A percentile compares a stretch with the other conserved stretches of the same genome.
These are phyloP conservation scores for Hypocreales sp. DNA, from an alignment of 2,329 filamentous ascomycete species.

Conservation along the genomic window DNA sequence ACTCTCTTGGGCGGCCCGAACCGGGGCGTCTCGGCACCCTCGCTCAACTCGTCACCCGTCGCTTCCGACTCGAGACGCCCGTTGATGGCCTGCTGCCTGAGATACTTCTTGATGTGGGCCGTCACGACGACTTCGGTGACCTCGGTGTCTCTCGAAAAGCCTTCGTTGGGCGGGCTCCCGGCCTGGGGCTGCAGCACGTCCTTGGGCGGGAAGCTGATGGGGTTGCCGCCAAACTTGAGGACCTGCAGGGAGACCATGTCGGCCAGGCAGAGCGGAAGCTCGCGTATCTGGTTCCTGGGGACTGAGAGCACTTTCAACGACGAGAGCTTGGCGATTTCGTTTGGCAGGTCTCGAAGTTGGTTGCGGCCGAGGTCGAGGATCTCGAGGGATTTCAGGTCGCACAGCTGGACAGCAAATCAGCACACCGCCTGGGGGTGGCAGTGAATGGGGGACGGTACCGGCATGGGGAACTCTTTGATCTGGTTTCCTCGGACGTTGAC, in stretches of 20 bases:
- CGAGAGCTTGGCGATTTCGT: constrained; percentile 63
- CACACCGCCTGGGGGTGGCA: no score
- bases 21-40: constrained; percentile 67
- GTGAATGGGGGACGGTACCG: no score
- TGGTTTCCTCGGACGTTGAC: constrained; percentile 67
- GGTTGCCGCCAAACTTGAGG: constrained; percentile 80
- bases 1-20: constrained; percentile 47
- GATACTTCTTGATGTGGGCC: constrained; percentile 43
- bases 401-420: constrained; percentile 41
- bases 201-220: constrained; percentile 63
- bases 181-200: constrained; percentile 48
- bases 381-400: constrained; percentile 72
- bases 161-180: constrained; percentile 38
- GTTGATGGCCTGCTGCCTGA: constrained; percentile 36
- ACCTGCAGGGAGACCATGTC: constrained; percentile 85
- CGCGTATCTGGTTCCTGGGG: constrained; percentile 72
- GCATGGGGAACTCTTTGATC: constrained; percentile 45
- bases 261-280: constrained; percentile 68
- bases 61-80: constrained; percentile 39
- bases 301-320: constrained; percentile 83
- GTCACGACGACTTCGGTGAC: constrained; percentile 45
- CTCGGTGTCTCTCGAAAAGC: constrained; percentile 40
- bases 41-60: constrained; percentile 47
- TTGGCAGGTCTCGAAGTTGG: constrained; percentile 61
- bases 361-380: constrained; percentile 89